Conservation (phyloP, 306 rosid species). For the Gleditsia sinensis region DNA sequence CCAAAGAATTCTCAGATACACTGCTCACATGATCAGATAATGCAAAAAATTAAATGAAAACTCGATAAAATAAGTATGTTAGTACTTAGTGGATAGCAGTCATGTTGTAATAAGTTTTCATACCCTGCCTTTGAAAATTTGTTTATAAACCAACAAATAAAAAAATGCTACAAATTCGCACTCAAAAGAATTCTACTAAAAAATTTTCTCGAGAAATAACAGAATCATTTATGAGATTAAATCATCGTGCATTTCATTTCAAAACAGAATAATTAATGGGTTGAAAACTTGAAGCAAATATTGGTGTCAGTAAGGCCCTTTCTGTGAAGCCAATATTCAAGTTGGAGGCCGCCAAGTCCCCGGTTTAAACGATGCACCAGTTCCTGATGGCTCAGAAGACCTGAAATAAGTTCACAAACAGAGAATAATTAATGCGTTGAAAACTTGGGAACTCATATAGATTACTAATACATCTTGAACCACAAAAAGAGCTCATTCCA, state of each 20-base stretch:
- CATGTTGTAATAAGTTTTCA: too few relatives aligned
- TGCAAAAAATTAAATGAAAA: too few relatives aligned
- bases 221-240: background rate
- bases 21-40: too few relatives aligned
- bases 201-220: conserved; percentile 23
- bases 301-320: conserved; percentile 25
- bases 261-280: background rate
- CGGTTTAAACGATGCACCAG: conserved; percentile 69
- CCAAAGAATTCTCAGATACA: too few relatives aligned
- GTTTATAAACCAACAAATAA: conserved; percentile 22
- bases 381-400: conserved; percentile 77
- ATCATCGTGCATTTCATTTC: conserved; percentile 2
- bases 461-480: background rate
- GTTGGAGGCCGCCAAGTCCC: conserved; percentile 99
- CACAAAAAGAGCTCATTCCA: too few relatives aligned
- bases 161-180: conserved; percentile 12
- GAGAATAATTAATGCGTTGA: background rate
- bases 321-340: conserved; percentile 38
- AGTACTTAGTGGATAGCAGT: too few relatives aligned
- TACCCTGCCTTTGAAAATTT: conserved; percentile 4
- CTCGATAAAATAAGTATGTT: too few relatives aligned
- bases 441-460: conserved; percentile 24
- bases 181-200: conserved; percentile 22
- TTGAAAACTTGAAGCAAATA: conserved; percentile 14
- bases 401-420: conserved; percentile 46